Base-by-base conservation (phyloP, 2,329 filamentous ascomycete genomes). In the Thielaviopsis musarum region DNA sequence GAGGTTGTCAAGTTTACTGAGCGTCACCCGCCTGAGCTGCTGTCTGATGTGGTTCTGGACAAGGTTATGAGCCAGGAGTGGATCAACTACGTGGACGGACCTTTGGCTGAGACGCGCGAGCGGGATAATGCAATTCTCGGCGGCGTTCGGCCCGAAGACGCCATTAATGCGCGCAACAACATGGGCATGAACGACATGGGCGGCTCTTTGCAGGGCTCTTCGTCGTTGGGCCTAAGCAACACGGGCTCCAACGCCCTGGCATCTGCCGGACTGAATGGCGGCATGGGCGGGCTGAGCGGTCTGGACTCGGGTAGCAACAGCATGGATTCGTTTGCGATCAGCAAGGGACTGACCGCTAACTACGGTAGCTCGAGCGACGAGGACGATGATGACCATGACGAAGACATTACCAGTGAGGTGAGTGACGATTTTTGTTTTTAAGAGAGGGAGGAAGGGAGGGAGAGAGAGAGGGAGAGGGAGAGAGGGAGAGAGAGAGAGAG, bases 1-100 rank as follows among this genome's bases (percentile, higher is more conserved):
- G 93, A 98, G 71, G 93, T 98, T 19, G 90, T 97, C 68, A 98
- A 97, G 72, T 97, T 98, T 68, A 95, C 90, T 41, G 93, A 96
- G 71, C 83, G 93, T 59, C 88, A 96, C 70, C 87, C 91, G 3
- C 87, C 90, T 0, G 91, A 97, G 71, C 75, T 91, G 21, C 77
- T 97, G 10, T 93, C 90, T 0, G 85, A 88, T 62, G 78, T 80
- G 13, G 89, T 98, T 2, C 77, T 95, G 64, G 88, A 95, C 65
- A 88, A 86, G 66, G 89, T 97, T 55, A 88, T 93, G 76, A 86
- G 88, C 67, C 83, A 85, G 58, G 85, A 90, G 62, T 98, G 93
- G 93, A 87, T 93, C 66, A 85, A 88, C 66, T 98, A 97, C 67
- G 91, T 97, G 48, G 91, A 97, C 69, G 87, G 91, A 61, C 89